Evolutionary conservation across 2,329 filamentous ascomycete species (phyloP), one percentile per base, ranked within the genome.

Genomic region (Calonectria pteridis): DNA sequence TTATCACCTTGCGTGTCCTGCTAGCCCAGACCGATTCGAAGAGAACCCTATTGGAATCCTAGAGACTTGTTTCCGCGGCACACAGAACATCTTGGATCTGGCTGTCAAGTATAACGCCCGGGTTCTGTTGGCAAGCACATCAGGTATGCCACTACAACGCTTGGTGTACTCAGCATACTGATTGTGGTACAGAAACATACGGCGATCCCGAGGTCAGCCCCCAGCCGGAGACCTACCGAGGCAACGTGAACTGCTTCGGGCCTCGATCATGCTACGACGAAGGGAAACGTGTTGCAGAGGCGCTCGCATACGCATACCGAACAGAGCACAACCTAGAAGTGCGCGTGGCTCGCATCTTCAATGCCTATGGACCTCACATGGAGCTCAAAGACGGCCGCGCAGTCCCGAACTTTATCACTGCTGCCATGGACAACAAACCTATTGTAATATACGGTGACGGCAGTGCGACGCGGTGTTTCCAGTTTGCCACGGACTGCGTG

Each of bases 231-330:
- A 77, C 73, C 0, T 86, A 86, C 67, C 82, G 83, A 75, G 85
- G 85, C 9, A 84, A 86, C 49, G 84, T 86, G 23, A 86, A 86
- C 67, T 83, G 83, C 50, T 84, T 85, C 71, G 85, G 85, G 1
- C 83, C 84, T 0, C 81, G 85, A 1, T 80, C 85, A 1, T 86
- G 85, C 74, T 86, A 86, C 49, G 85, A 86, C 62, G 85, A 86
- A 75, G 85, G 85, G 3, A 86, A 86, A 68, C 78, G 85, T 20
- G 83, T 83, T 2, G 81, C 82, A 11, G 85, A 86, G 73, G 79
- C 85, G 6, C 80, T 86, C 0, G 81, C 79, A 14, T 86, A 84
- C 9, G 74, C 74, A 0, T 81, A 81, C 29, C 78, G 74, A 18
- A 14, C 49, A 4, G 69, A 76, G 11, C 76, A 80, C 18, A 74